phyloP scores from a whole-genome alignment of 2,329 filamentous ascomycete species.

The Scolecobasidium constrictum region DNA sequence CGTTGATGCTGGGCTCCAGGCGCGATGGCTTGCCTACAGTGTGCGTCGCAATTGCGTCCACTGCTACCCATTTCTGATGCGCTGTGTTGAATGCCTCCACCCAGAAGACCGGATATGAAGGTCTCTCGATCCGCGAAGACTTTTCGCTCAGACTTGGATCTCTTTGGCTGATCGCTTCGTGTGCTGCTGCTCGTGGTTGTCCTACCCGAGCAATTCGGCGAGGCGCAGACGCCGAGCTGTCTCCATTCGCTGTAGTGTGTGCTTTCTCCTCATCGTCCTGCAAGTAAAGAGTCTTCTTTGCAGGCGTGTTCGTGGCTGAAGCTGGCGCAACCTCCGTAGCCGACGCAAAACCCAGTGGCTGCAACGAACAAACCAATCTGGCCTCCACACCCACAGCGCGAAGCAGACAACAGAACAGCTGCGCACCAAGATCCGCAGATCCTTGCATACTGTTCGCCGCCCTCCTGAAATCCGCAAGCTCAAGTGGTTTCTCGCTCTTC shows the following conservation, averaged over 20 bases:
- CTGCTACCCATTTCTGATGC: constrained; percentile 82
- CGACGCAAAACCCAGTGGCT: constrained; percentile 61
- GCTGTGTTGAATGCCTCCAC: constrained; percentile 81
- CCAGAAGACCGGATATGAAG: constrained; percentile 80
- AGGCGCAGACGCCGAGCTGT: neutral
- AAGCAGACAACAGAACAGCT: constrained; percentile 81
- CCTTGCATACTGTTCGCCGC: constrained; percentile 62
- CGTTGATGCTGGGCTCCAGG: constrained; percentile 73
- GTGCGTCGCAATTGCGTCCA: constrained; percentile 74
- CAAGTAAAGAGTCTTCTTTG: constrained; percentile 29
- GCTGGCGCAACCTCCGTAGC: constrained; percentile 24
- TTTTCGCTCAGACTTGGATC: constrained; percentile 15
- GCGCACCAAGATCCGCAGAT: constrained; percentile 80
- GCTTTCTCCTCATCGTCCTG: constrained; percentile 11
- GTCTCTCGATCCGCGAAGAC: constrained; percentile 37
- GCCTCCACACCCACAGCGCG: constrained; percentile 72
- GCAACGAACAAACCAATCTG: constrained; percentile 81
- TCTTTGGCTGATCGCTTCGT: constrained; percentile 8
- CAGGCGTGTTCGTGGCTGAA: constrained; percentile 27
- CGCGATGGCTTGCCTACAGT: constrained; percentile 64
- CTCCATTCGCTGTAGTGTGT: neutral
- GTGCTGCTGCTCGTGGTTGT: neutral
- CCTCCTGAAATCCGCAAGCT: constrained; percentile 60
- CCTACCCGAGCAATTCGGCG: constrained; percentile 4
- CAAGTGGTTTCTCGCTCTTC: constrained; percentile 56